Evolutionary conservation across 1,284 basidiomycete genomes (phyloP), one percentile per base, ranked within the genome.

Genomic region (Chalciporus piperatoides): DNA sequence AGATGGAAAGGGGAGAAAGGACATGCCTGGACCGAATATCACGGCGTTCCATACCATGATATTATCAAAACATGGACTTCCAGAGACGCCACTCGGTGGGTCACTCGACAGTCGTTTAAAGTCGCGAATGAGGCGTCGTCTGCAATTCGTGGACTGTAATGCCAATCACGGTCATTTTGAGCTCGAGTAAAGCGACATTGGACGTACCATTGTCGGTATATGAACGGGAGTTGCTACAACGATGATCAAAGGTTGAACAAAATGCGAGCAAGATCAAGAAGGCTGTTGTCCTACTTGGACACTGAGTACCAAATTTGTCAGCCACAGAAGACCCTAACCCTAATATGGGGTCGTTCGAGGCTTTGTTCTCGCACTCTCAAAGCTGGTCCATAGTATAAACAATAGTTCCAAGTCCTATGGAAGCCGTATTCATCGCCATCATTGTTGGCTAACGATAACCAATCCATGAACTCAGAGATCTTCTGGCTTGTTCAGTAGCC

Each of bases 21-120:
- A 50, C 54, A 48, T 44, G 92, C 94, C 89, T 69, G 96, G 96
- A 0, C 96, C 96, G 66, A 99, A 98, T 59, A 99, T 99, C 57
- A 99, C 96, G 2, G 96, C 96, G 65, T 99, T 98, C 96, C 96
- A 99, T 10, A 98, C 78, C 92, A 98, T 96, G 69, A 99, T 96
- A 68, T 98, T 98, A 70, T 98, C 96, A 0, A 92, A 86, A 67
- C 92, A 95, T 62, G 96, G 96, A 59, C 92, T 94, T 23, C 96
- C 96, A 11, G 92, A 95, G 60, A 98, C 94, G 9, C 96, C 96
- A 51, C 92, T 88, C 1, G 96, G 96, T 4, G 96, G 94, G 67
- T 98, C 96, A 14, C 84, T 86, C 35, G 92, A 92, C 30, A 99
- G 80, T 32, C 93, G 81, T 74, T 97, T 98, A 73, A 98, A 98